phyloP scores from a whole-genome alignment of 352 stramenopile genomes.

The Phytophthora pinifolia region DNA sequence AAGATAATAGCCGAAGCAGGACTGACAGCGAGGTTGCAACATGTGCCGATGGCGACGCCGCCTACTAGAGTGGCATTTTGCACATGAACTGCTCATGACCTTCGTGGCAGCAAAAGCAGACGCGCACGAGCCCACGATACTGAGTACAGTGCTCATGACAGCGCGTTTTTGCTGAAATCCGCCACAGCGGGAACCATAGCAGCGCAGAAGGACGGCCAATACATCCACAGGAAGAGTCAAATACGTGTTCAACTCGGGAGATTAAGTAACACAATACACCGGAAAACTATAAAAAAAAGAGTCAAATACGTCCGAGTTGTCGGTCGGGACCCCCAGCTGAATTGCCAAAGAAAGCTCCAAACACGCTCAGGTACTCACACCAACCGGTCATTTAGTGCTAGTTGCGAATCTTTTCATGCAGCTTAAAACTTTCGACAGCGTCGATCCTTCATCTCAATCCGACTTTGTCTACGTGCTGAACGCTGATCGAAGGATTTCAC shows the following conservation, averaged over 20 bases:
- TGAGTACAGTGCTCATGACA: constrained; percentile 72
- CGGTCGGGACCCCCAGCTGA: too few relatives aligned
- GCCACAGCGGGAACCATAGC: constrained; percentile 53
- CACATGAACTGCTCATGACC: constrained; percentile 60
- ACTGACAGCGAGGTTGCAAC: constrained; percentile 61
- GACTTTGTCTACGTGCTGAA: constrained; percentile 9
- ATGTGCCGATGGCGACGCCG: constrained; percentile 71
- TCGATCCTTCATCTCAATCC: too few relatives aligned
- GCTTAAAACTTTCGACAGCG: too few relatives aligned
- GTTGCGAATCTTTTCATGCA: too few relatives aligned
- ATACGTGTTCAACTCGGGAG: too few relatives aligned
- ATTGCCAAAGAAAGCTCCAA: too few relatives aligned
- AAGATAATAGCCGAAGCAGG: constrained; percentile 50
- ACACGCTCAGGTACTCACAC: too few relatives aligned
- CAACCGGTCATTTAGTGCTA: too few relatives aligned
- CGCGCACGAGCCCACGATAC: constrained; percentile 51
- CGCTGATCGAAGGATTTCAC: constrained; percentile 7
- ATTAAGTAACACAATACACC: too few relatives aligned
- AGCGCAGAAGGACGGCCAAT: constrained; percentile 84
- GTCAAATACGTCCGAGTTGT: too few relatives aligned
- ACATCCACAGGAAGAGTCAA: constrained; percentile 85
- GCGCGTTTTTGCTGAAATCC: constrained; percentile 64
- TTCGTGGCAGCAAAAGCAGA: constrained; percentile 54
- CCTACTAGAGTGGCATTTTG: constrained; percentile 80
- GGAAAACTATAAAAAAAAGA: too few relatives aligned